A percentile compares a stretch with the other conserved stretches of the same genome.
Conservation (phyloP, 345 rosid species). For the Bruguiera parviflora region DNA sequence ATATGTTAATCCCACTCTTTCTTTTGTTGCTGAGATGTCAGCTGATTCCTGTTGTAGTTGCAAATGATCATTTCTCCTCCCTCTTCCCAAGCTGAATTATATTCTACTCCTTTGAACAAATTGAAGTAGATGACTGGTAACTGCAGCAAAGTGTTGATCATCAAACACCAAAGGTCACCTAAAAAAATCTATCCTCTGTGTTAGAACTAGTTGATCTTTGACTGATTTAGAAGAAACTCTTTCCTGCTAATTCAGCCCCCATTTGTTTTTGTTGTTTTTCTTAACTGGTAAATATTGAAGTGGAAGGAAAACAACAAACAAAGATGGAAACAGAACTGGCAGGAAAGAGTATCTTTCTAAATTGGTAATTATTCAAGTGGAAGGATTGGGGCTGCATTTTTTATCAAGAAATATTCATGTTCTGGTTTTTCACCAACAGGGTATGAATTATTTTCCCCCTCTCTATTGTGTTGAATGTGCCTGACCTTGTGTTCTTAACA, state of each 20-base stretch:
- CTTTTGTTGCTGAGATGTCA: background rate
- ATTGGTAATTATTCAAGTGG: background rate
- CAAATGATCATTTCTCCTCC: background rate
- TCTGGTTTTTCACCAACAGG: too few relatives aligned
- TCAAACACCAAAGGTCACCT: too few relatives aligned
- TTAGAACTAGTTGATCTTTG: too few relatives aligned
- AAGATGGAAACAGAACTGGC: too few relatives aligned
- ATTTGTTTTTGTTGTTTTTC: background rate
- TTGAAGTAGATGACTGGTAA: background rate
- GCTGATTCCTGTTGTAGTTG: background rate
- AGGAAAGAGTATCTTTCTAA: background rate
- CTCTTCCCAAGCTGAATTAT: too few relatives aligned
- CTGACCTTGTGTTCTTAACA: constrained; percentile 14
- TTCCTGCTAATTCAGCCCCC: background rate
- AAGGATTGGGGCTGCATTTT: background rate
- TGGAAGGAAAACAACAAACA: background rate
- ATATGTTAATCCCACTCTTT: too few relatives aligned
- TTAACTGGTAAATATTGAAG: background rate
- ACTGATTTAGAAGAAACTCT: too few relatives aligned
- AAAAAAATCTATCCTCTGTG: too few relatives aligned
- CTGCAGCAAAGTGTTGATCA: background rate
- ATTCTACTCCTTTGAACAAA: too few relatives aligned
- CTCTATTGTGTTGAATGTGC: background rate
- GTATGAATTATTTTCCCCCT: too few relatives aligned
- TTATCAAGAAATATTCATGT: background rate